phyloP scores from a whole-genome alignment of 2,329 filamentous ascomycete genomes.

The Botrytis cinerea region DNA sequence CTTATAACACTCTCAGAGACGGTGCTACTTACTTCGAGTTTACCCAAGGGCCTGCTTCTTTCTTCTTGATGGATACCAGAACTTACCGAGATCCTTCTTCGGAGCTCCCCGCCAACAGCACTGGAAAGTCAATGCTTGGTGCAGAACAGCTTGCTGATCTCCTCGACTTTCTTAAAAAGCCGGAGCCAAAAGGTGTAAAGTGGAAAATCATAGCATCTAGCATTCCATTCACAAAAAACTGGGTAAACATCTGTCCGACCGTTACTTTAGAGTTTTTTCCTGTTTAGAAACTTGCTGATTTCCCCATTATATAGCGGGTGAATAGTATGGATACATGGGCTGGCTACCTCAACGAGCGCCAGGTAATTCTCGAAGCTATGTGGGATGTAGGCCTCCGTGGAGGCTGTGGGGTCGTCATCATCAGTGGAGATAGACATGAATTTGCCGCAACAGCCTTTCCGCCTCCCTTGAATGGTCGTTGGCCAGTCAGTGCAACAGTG shows the following conservation, averaged over 20 bases:
- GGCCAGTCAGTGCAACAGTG: conserved; percentile 65
- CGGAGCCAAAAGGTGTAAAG: conserved; percentile 73
- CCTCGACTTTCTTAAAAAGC: conserved; percentile 70
- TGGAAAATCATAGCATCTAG: conserved; percentile 94
- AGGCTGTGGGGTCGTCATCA: conserved; percentile 75
- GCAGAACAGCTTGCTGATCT: conserved; percentile 76
- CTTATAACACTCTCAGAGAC: conserved; percentile 43
- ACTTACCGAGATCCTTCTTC: conserved; percentile 75
- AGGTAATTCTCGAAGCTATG: conserved; percentile 81
- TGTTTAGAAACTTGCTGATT: neutral
- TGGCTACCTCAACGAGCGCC: conserved; percentile 81
- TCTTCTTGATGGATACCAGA: conserved; percentile 93
- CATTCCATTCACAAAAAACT: conserved; percentile 97
- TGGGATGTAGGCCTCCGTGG: conserved; percentile 76
- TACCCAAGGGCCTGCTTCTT: conserved; percentile 83
- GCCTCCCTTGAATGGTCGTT: conserved; percentile 60
- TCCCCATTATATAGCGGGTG: conserved; percentile 52
- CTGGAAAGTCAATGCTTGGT: conserved; percentile 86
- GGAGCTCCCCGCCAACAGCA: conserved; percentile 57
- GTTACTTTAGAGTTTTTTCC: neutral
- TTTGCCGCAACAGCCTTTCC: conserved; percentile 86
- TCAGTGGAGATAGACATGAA: conserved; percentile 94
- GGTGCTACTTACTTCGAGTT: conserved; percentile 87
- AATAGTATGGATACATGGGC: conserved; percentile 92
- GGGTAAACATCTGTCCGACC: conserved; percentile 48